Evolutionary conservation across 2,329 filamentous ascomycete species (phyloP), one percentile per base, ranked within the genome.

Genomic region (Zymoseptoria ardabiliae): DNA sequence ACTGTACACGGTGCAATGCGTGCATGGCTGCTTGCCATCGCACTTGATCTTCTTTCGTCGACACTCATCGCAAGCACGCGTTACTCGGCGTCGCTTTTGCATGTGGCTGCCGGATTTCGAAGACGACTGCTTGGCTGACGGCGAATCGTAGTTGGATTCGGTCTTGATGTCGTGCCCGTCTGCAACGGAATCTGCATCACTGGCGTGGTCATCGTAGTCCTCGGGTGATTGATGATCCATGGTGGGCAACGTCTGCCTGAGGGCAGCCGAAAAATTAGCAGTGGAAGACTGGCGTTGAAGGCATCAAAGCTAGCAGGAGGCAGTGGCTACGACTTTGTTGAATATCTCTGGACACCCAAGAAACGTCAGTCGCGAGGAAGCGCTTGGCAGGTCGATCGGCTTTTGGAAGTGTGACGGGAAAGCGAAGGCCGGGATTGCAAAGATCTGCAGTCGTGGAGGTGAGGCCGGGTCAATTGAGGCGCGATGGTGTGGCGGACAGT

Each of bases 1-100:
- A 73, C 91, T 97, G 75, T 99, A 99, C 54, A 97, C 91, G 10
- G 92, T 96, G 74, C 94, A 99, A 75, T 97, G 94, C 0, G 92
- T 97, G 66, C 80, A 82, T 7, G 80, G 79, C 69, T 81, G 78
- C 68, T 78, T 80, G 61, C 79, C 79, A 64, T 81, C 79, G 68
- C 80, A 82, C 67, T 81, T 81, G 66, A 82, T 81, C 69, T 82
- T 82, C 70, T 81, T 82, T 59, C 90, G 82, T 50, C 91, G 83
- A 71, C 91, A 96, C 71, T 95, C 90, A 71, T 96, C 91, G 70
- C 91, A 96, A 3, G 91, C 91, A 51, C 91, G 83, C 4, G 91
- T 95, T 3, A 95, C 90, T 73, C 95, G 93, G 4, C 88, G 89
- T 59, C 91, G 81, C 73, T 95, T 95, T 64, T 73, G 71, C 35